Evolutionary conservation across 2,329 filamentous ascomycete species (phyloP), one percentile per base, ranked within the genome.

Genomic region (Myriangium duriaei): DNA sequence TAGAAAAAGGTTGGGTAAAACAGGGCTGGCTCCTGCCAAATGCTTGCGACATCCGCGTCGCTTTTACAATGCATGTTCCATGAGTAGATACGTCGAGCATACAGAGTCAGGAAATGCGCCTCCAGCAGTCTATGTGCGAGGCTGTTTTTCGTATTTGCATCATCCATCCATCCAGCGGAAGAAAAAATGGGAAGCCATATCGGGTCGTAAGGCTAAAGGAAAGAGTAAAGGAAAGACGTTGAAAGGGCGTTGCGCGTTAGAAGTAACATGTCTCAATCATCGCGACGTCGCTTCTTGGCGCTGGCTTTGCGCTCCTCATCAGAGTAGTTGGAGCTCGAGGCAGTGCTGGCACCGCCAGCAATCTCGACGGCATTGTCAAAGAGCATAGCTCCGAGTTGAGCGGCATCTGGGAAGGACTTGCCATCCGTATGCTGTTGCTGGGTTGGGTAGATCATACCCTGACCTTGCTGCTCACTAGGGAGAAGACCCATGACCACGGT

Each of bases 401-500:
- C 68, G 41, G 77, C 76, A 44, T 84, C 79, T 51, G 49, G 53
- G 41, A 49, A 47, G 40, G 56, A 54, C 42, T 49, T 53, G 11
- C 51, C 51, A 17, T 58, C 55, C 24, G 52, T 49, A 31, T 51
- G 49, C 26, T 58, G 57, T n/a, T 26, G 21, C 7, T 26, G 7
- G 21, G 7, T 7, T 35, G 56, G 51, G 5, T 51, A 49, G 42
- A 44, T 42, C 26, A 40, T 34, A 49, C 53, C 32, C 54, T 56
- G 28, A 45, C 50, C 32, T 30, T 49, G 49, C 33, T 51, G 51
- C 49, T 54, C 50, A 41, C 47, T 53, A 47, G 52, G 43, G 34
- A 92, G 70, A 34, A 95, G 72, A 53, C 84, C 83, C 80, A 96
- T 88, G 53, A 92, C 79, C 48, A 95, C 82, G 44, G 86, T 83